phyloP scores from a whole-genome alignment of 768 basidiomycete species.

The Lactifluus volemus region DNA sequence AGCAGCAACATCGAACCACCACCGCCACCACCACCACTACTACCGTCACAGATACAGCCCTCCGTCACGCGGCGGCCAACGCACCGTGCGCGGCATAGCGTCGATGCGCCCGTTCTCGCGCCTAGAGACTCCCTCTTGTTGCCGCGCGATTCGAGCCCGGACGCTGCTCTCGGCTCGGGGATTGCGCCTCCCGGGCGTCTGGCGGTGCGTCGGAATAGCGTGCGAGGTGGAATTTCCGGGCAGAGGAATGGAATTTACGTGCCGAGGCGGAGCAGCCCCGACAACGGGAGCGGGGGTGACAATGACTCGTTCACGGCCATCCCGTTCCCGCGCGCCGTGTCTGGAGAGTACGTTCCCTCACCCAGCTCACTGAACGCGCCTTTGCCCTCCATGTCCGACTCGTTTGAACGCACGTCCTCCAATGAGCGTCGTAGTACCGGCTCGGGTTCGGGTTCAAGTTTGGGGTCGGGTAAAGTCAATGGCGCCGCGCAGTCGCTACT shows the following conservation, averaged over 20 bases:
- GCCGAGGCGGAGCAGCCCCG: constrained; percentile 7
- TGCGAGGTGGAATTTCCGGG: not conserved
- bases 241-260: constrained; percentile 10
- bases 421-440: not conserved
- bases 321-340: constrained; percentile 58
- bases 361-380: constrained; percentile 25
- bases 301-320: constrained; percentile 32
- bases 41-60: constrained; percentile 30
- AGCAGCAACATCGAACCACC: constrained; percentile 32
- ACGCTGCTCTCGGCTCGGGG: constrained; percentile 28
- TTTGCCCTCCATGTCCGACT: not conserved
- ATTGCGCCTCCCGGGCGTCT: constrained; percentile 31
- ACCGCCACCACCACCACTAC: constrained; percentile 24
- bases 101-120: constrained; percentile 38
- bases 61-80: constrained; percentile 39
- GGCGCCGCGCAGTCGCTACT: constrained; percentile 31
- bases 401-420: constrained; percentile 6
- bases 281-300: constrained; percentile 9
- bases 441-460: not conserved
- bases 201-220: constrained; percentile 47
- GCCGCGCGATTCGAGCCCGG: constrained; percentile 51
- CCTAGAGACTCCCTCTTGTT: constrained; percentile 28
- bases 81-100: constrained; percentile 56
- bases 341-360: constrained; percentile 40
- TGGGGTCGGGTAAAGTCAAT: not conserved